Evolutionary conservation across 805 yeast genomes (phyloP), one percentile per base, ranked within the genome.

Genomic region (Zygoascus bituminiphila): DNA sequence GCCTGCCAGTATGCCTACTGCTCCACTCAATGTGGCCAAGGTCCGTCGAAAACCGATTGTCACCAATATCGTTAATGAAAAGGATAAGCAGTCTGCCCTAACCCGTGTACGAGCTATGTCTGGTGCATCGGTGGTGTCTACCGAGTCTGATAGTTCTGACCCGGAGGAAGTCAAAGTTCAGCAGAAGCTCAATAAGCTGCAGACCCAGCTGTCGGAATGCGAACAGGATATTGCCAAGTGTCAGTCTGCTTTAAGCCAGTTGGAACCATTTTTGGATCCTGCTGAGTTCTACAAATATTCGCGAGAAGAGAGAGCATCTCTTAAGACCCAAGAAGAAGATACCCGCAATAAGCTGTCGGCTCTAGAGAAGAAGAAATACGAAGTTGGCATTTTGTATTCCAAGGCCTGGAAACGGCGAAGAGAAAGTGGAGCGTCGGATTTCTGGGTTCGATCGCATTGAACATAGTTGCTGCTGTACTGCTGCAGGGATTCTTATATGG

Each of bases 311-410:
- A 14, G 38, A 21, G 45, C 36, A 4, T 10, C 22, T n/a, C 39
- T 42, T 15, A 35, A 31, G 38, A 45, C 35, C 5, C 42, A 42
- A 9, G 24, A 33, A 14, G 20, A 26, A 12, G 46, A 54, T 20
- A 44, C 51, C 7, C 52, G 53, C 25, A n/a, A 24, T 2, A 26
- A 41, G 21, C 20, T 41, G 17, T 5, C 44, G 9, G 46, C 41
- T 7, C 41, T 47, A 9, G 58, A 55, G 40, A 53, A 53, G 51
- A 29, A 48, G 22, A 46, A 48, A 37, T 50, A 55, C 39, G 57
- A 55, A 42, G 41, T 49, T 9, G 58, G 58, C 10, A 45, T 55
- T 22, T 29, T 51, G 29, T 49, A 53, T 9, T 47, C 50, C 15
- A 38, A 50, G 29, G 51, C 55, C 4, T 54, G 53, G 52, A 52